These are phyloP conservation scores for Sporothrix pseudoabietina DNA, from an alignment of 2,329 filamentous ascomycete species.

Conservation along the genomic window DNA sequence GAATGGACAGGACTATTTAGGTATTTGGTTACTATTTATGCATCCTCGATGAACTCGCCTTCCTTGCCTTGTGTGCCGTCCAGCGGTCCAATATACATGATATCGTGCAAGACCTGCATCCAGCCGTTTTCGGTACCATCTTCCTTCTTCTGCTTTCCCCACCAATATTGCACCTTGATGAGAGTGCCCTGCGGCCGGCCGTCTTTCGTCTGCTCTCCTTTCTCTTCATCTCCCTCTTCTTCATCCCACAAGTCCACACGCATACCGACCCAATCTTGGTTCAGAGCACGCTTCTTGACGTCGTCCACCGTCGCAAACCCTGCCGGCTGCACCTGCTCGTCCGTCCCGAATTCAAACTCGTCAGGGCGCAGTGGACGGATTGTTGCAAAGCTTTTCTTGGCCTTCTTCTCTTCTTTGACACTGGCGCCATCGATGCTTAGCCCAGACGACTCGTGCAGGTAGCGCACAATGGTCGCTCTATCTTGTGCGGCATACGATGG, in stretches of 20 bases:
- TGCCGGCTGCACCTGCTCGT: background rate
- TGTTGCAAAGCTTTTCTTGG: background rate
- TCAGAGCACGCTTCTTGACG: slow-evolving; percentile 21
- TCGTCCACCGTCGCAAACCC: background rate
- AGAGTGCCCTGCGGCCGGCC: slow-evolving; percentile 29
- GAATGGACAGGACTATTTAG: background rate
- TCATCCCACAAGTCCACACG: slow-evolving; percentile 40
- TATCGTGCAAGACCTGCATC: slow-evolving; percentile 39
- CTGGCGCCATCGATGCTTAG: background rate
- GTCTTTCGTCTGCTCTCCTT: background rate
- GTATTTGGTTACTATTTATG: background rate
- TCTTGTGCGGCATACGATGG: slow-evolving; percentile 37
- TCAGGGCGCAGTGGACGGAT: background rate
- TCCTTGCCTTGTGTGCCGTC: slow-evolving; percentile 38
- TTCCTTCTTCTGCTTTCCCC: slow-evolving; percentile 28
- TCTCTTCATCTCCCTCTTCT: slow-evolving; percentile 24
- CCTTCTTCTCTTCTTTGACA: background rate
- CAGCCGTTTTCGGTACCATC: slow-evolving; percentile 19
- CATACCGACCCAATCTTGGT: slow-evolving; percentile 39
- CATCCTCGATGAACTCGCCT: background rate
- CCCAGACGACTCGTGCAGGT: slow-evolving; percentile 35
- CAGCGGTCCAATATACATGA: slow-evolving; percentile 38
- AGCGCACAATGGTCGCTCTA: slow-evolving; percentile 36
- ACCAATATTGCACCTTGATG: slow-evolving; percentile 42
- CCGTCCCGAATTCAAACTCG: background rate